Conservation (phyloP, 1,284 basidiomycete species). For the Leccinum subrobustum region DNA sequence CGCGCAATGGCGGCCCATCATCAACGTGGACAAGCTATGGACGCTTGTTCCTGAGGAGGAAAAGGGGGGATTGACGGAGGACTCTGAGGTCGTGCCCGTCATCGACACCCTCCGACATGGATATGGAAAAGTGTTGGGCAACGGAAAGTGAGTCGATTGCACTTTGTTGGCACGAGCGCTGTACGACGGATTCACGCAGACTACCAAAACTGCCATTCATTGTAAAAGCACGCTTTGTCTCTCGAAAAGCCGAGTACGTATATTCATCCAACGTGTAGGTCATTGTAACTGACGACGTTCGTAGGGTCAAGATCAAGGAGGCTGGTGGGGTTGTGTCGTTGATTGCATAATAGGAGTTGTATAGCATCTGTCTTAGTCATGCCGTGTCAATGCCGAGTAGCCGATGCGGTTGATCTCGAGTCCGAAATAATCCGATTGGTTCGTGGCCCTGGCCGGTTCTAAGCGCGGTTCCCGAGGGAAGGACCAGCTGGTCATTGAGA, state of each 20-base stretch:
- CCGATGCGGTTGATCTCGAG: not conserved
- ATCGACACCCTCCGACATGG: conserved; percentile 86
- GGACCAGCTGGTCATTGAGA: conserved; percentile 2
- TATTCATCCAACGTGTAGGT: not conserved
- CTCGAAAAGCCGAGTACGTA: conserved; percentile 83
- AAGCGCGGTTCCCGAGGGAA: not conserved
- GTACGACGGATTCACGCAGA: conserved; percentile 35
- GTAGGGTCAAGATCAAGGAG: conserved; percentile 83
- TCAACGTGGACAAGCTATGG: conserved; percentile 98
- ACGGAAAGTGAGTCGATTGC: conserved; percentile 63
- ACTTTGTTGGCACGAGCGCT: not conserved
- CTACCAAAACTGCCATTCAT: conserved; percentile 87
- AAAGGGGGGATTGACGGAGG: conserved; percentile 68
- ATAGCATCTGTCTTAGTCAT: not conserved
- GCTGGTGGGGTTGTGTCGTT: conserved; percentile 92
- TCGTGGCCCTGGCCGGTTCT: not conserved
- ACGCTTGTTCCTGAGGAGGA: conserved; percentile 75
- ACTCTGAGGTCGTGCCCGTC: conserved; percentile 83
- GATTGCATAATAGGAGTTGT: conserved; percentile 73
- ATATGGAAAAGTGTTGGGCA: conserved; percentile 91
- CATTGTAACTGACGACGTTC: conserved; percentile 8
- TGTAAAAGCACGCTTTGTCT: conserved; percentile 95
- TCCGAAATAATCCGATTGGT: conserved; percentile 12
- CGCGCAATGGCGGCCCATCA: conserved; percentile 86
- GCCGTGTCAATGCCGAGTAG: conserved; percentile 9